Base-by-base conservation (phyloP, 305 asterid species). In the Coffea humblotiana region DNA sequence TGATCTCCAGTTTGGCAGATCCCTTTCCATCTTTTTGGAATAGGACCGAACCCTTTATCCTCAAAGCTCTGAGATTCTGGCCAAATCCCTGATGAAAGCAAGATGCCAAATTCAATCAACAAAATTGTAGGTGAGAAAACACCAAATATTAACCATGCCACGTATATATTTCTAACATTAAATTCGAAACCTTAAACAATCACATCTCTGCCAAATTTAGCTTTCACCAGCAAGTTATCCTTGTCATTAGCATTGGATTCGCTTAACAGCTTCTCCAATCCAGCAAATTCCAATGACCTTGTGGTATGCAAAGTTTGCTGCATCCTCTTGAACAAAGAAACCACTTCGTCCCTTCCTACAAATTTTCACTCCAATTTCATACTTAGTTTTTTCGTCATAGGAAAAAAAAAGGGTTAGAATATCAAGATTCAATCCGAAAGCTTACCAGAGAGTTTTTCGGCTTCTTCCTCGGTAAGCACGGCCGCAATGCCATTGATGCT, bases 401-500 rank as follows among this genome's bases (percentile, higher is more conserved):
- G 0, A 4, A 15, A 45, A 12, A 15, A 45, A 71, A 0, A 23
- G 4, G 14, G 0, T 5, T 3, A 45, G 19, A 29, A 73, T 16
- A 49, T 8, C 5, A 27, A 12, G 48, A 25, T 3, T 2, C 0
- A 40, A 5, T 23, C 54, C 15, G 2, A 29, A 29, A 29, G 64
- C 73, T 63, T 40, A 90, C 98, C 78, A n/a, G 97, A 92, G 21
- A 92, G 86, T 64, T 66, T 81, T 47, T 88, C 85, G 70, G 98
- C 97, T 88, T 95, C 90, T 7, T 81, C 60, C 6, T 87, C 82
- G 18, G 98, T 85, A 77, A 95, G 98, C 76, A 85, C 77, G 0
- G 95, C 98, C 2, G 98, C 95, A 43, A 95, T 93, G 85, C 99
- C 99, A 83, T 95, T 93, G 91, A 95, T 87, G 87, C 91, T 87